A percentile compares a stretch with the other conserved stretches of the same genome.
Conservation (phyloP, 768 basidiomycete genomes). For the Agaricus bisporus region DNA sequence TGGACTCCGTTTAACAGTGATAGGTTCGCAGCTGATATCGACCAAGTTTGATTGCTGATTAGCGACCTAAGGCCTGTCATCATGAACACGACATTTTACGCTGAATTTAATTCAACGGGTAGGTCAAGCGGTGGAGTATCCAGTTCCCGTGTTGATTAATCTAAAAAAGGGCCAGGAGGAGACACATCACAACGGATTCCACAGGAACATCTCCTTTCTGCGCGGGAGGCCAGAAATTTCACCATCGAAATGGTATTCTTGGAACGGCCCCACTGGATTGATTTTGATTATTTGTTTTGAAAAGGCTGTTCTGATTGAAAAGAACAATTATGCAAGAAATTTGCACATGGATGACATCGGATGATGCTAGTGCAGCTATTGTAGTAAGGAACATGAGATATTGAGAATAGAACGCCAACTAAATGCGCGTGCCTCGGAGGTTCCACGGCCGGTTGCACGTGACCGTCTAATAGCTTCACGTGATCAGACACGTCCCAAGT, state of each 20-base stretch:
- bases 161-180: conserved; percentile 46
- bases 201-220: conserved; percentile 41
- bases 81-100: conserved; percentile 50
- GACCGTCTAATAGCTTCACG: not conserved
- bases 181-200: conserved; percentile 35
- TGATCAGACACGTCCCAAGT: conserved; percentile 3
- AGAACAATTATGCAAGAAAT: not conserved
- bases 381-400: no score
- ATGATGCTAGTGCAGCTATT: no score
- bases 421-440: no score
- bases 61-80: conserved; percentile 32
- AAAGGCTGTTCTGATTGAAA: not conserved
- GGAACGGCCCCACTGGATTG: conserved; percentile 49
- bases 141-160: not conserved
- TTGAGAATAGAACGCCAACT: no score
- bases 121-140: not conserved
- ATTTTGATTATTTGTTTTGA: conserved; percentile 38
- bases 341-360: no score
- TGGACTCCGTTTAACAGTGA: conserved; percentile 42
- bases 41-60: not conserved
- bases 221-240: conserved; percentile 32
- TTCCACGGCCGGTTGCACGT: not conserved
- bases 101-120: conserved; percentile 53
- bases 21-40: conserved; percentile 21
- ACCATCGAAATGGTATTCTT: conserved; percentile 46